Conservation (phyloP, 1,139 yeast genomes). For the Yamadazyma siamensis region DNA sequence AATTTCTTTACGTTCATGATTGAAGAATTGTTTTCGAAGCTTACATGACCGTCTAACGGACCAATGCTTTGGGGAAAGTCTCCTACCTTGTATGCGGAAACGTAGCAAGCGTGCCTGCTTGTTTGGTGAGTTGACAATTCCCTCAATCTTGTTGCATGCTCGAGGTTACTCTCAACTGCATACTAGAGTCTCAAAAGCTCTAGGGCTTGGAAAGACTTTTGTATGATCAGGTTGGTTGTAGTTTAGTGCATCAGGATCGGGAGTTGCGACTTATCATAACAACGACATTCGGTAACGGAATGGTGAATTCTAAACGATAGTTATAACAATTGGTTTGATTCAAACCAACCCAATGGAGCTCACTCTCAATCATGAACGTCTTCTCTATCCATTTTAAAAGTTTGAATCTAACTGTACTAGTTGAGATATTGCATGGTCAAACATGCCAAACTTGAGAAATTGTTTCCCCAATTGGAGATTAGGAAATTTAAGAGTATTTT, state of each 20-base stretch:
- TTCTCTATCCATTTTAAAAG: slow-evolving; percentile 28
- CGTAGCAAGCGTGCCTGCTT: slow-evolving; percentile 43
- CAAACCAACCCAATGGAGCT: slow-evolving; percentile 85
- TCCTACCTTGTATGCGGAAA: slow-evolving; percentile 78
- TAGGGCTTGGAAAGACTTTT: no score
- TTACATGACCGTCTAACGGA: slow-evolving; percentile 46
- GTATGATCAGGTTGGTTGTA: no score
- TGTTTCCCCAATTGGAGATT: slow-evolving; percentile 13
- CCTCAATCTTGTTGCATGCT: no score
- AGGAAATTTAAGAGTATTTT: slow-evolving; percentile 19
- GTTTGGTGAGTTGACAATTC: slow-evolving; percentile 19
- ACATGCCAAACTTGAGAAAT: slow-evolving; percentile 55
- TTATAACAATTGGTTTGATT: slow-evolving; percentile 63
- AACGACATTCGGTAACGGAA: slow-evolving; percentile 67
- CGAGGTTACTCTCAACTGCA: no score
- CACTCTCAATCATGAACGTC: slow-evolving; percentile 71
- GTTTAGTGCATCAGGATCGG: no score
- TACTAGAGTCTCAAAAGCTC: no score
- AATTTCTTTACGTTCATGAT: slow-evolving; percentile 50
- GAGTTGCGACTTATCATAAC: no score
- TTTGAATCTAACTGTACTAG: slow-evolving; percentile 19
- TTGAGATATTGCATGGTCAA: slow-evolving; percentile 57
- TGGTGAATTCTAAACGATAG: slow-evolving; percentile 65
- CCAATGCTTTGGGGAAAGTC: slow-evolving; percentile 89
- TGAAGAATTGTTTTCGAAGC: slow-evolving; percentile 89